These are phyloP conservation scores for Phialophora tarda DNA, from an alignment of 2,329 filamentous ascomycete species.

Conservation along the genomic window DNA sequence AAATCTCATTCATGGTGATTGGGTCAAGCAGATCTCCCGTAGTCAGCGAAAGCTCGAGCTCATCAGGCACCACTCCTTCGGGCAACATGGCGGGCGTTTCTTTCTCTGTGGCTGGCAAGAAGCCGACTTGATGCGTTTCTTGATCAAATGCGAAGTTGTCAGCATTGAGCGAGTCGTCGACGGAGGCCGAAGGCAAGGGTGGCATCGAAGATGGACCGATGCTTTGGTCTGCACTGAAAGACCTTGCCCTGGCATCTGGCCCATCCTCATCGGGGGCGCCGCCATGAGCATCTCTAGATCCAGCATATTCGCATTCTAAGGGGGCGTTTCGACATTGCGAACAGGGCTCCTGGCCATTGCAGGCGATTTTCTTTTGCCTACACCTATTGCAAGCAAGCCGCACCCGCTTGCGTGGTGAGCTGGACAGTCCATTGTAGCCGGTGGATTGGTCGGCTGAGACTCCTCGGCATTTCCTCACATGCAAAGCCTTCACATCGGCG, in stretches of 20 bases:
- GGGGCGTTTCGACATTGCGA: slow-evolving; percentile 18
- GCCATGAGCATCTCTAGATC: neutral
- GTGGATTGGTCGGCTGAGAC: slow-evolving; percentile 11
- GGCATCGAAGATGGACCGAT: neutral
- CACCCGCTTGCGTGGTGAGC: slow-evolving; percentile 30
- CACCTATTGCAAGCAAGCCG: slow-evolving; percentile 40
- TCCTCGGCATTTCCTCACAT: slow-evolving; percentile 25
- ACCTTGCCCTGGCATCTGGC: neutral
- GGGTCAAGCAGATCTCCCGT: slow-evolving; percentile 15
- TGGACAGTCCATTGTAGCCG: neutral
- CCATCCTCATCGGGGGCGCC: neutral
- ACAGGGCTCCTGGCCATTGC: slow-evolving; percentile 40
- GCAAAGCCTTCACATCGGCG: slow-evolving; percentile 24
- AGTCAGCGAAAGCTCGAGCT: slow-evolving; percentile 12
- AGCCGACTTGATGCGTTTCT: neutral
- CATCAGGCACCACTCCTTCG: neutral
- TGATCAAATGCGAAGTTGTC: neutral
- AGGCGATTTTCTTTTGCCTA: slow-evolving; percentile 40
- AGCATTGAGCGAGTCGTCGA: neutral
- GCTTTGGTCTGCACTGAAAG: neutral
- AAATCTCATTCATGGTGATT: slow-evolving; percentile 23
- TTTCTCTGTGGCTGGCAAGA: neutral
- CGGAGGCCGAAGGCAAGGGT: neutral
- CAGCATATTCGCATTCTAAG: slow-evolving; percentile 16
- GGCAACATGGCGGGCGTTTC: neutral